Conservation (phyloP, 2,329 filamentous ascomycete genomes). For the Colletotrichum sublineola region DNA sequence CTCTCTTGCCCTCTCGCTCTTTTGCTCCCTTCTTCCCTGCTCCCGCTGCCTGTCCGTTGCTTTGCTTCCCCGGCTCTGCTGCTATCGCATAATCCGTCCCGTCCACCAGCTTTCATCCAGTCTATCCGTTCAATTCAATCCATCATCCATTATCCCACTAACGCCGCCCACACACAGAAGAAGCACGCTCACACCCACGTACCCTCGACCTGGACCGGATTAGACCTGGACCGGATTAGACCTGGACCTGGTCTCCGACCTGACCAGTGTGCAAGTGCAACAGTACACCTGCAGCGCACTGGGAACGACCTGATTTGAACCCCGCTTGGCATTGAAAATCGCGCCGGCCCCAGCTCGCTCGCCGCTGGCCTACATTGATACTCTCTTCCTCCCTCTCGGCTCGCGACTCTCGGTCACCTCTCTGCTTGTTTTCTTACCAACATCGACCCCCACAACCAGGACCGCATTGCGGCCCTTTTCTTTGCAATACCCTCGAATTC, state of each 20-base stretch:
- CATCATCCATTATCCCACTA: slow-evolving; percentile 9
- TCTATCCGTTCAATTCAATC: slow-evolving; percentile 19
- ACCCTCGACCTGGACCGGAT: background rate
- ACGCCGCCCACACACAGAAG: background rate
- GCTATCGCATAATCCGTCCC: background rate
- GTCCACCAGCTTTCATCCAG: slow-evolving; percentile 2
- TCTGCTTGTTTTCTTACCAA: slow-evolving; percentile 1
- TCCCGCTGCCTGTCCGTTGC: background rate
- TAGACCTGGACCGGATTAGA: background rate
- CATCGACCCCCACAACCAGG: slow-evolving; percentile 3
- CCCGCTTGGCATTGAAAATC: slow-evolving; percentile 44
- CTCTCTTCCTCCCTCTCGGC: slow-evolving; percentile 11
- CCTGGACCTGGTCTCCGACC: slow-evolving; percentile 13
- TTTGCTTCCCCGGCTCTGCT: slow-evolving; percentile 4
- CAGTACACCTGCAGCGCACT: slow-evolving; percentile 36
- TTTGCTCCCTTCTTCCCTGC: background rate
- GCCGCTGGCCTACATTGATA: slow-evolving; percentile 5
- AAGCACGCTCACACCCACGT: background rate
- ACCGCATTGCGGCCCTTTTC: background rate
- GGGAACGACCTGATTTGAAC: slow-evolving; percentile 38
- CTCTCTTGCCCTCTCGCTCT: background rate
- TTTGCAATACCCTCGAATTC: background rate
- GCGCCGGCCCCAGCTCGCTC: slow-evolving; percentile 40
- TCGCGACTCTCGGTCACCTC: slow-evolving; percentile 11
- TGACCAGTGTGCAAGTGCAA: slow-evolving; percentile 34